Conservation (phyloP, 768 basidiomycete genomes). For the Amanita subjunquillea region DNA sequence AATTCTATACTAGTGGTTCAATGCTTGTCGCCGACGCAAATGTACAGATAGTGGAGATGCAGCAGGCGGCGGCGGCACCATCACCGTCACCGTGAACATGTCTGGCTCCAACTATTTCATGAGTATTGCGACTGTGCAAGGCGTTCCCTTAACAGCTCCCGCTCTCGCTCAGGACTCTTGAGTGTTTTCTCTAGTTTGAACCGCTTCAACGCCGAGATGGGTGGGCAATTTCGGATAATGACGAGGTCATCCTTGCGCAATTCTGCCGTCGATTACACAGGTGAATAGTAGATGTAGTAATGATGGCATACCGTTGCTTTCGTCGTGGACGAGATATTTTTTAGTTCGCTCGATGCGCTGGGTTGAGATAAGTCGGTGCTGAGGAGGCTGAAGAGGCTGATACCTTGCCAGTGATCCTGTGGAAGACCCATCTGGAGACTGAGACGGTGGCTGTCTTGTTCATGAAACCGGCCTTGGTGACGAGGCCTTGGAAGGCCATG, state of each 20-base stretch:
- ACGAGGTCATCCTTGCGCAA: slow-evolving; percentile 64
- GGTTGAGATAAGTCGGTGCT: not conserved
- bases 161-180: slow-evolving; percentile 58
- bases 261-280: slow-evolving; percentile 23
- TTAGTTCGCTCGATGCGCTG: slow-evolving; percentile 69
- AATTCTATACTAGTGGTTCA: slow-evolving; percentile 11
- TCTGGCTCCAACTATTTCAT: not conserved
- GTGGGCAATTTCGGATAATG: slow-evolving; percentile 72
- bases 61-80: slow-evolving; percentile 36
- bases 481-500: slow-evolving; percentile 63
- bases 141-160: slow-evolving; percentile 27
- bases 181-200: slow-evolving; percentile 63
- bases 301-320: slow-evolving; percentile 46
- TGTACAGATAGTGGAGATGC: slow-evolving; percentile 55
- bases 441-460: slow-evolving; percentile 79
- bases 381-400: slow-evolving; percentile 8
- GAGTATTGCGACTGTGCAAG: not conserved
- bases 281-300: not conserved
- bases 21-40: slow-evolving; percentile 6
- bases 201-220: slow-evolving; percentile 68
- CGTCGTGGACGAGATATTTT: slow-evolving; percentile 73
- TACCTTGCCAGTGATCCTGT: slow-evolving; percentile 72
- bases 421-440: slow-evolving; percentile 64
- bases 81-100: slow-evolving; percentile 13
- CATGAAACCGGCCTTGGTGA: slow-evolving; percentile 78